A percentile compares a stretch with the other conserved stretches of the same genome.
These are phyloP conservation scores for Phytophthora hibernalis DNA, from an alignment of 352 stramenopile genomes.

Conservation along the genomic window DNA sequence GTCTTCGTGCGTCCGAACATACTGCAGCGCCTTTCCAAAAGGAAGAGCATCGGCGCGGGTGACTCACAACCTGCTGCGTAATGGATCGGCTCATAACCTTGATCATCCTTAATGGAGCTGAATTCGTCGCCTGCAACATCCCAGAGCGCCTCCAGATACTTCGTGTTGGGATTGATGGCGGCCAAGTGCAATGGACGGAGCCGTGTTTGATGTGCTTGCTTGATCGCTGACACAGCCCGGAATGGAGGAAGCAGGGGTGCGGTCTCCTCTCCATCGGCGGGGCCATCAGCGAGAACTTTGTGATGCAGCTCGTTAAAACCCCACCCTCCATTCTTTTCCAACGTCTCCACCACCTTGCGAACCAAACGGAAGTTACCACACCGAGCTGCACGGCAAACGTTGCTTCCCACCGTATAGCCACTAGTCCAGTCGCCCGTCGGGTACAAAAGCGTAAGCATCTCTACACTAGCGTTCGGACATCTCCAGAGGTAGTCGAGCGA, in stretches of 20 bases:
- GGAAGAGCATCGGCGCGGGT: slow-evolving; percentile 59
- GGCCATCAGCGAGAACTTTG: slow-evolving; percentile 53
- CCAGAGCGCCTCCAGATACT: slow-evolving; percentile 70
- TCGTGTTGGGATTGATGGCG: slow-evolving; percentile 76
- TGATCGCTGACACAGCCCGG: slow-evolving; percentile 68
- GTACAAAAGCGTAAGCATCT: slow-evolving; percentile 75
- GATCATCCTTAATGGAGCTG: slow-evolving; percentile 59
- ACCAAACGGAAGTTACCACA: slow-evolving; percentile 56
- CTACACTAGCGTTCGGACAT: slow-evolving; percentile 49
- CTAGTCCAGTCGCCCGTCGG: slow-evolving; percentile 66
- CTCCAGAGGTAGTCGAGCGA: slow-evolving; percentile 50
- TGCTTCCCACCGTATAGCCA: slow-evolving; percentile 36
- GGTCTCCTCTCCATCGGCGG: slow-evolving; percentile 18
- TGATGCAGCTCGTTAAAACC: slow-evolving; percentile 54
- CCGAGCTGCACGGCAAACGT: slow-evolving; percentile 45
- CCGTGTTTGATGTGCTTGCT: slow-evolving; percentile 65
- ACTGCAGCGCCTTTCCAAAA: slow-evolving; percentile 63
- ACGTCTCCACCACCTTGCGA: slow-evolving; percentile 60
- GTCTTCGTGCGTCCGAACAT: slow-evolving; percentile 67
- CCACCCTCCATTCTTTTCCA: slow-evolving; percentile 43
- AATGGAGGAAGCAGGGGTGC: slow-evolving; percentile 55
- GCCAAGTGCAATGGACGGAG: slow-evolving; percentile 79
- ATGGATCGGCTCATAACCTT: slow-evolving; percentile 70
- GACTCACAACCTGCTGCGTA: slow-evolving; percentile 69
- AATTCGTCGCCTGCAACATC: slow-evolving; percentile 60